Percentiles rank a stretch among this genome's conserved stretches.
These are phyloP conservation scores for Aspergillus neoniger DNA, from an alignment of 2,329 filamentous ascomycete genomes.

Conservation along the genomic window DNA sequence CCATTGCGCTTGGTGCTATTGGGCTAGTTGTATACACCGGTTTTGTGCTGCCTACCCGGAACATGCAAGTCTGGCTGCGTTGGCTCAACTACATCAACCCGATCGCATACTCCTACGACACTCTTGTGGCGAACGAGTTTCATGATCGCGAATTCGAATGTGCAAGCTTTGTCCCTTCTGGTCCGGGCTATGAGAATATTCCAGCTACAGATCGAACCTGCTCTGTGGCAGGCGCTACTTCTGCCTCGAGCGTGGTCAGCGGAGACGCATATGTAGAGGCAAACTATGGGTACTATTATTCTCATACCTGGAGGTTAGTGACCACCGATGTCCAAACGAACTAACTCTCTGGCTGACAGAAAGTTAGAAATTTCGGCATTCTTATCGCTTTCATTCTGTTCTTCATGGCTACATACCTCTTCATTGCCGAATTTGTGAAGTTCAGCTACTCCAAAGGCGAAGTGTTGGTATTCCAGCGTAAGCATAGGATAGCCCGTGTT, in stretches of 20 bases:
- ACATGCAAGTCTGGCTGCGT: conserved; percentile 75
- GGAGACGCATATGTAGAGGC: conserved; percentile 60
- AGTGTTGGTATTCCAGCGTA: conserved; percentile 17
- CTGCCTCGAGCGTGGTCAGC: conserved; percentile 56
- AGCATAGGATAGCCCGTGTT: background rate
- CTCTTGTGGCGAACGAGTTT: conserved; percentile 80
- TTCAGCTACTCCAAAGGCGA: conserved; percentile 35
- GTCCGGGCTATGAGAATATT: conserved; percentile 35
- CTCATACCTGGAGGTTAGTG: conserved; percentile 58
- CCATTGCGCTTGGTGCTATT: conserved; percentile 49
- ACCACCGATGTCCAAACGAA: background rate
- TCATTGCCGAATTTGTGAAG: conserved; percentile 41
- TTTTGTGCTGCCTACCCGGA: conserved; percentile 38
- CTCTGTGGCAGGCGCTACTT: conserved; percentile 56
- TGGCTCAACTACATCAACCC: conserved; percentile 81
- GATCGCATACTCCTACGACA: conserved; percentile 74
- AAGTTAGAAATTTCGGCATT: conserved; percentile 61
- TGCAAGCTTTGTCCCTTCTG: conserved; percentile 44
- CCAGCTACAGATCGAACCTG: conserved; percentile 49
- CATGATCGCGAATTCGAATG: conserved; percentile 59
- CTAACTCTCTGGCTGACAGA: background rate
- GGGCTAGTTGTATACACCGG: conserved; percentile 49
- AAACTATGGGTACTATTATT: conserved; percentile 58
- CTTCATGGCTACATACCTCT: conserved; percentile 61
- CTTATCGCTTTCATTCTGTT: conserved; percentile 63